Evolutionary conservation across 805 yeast genomes (phyloP), one percentile per base, ranked within the genome.

Genomic region (Nakazawaea laoshanensis): DNA sequence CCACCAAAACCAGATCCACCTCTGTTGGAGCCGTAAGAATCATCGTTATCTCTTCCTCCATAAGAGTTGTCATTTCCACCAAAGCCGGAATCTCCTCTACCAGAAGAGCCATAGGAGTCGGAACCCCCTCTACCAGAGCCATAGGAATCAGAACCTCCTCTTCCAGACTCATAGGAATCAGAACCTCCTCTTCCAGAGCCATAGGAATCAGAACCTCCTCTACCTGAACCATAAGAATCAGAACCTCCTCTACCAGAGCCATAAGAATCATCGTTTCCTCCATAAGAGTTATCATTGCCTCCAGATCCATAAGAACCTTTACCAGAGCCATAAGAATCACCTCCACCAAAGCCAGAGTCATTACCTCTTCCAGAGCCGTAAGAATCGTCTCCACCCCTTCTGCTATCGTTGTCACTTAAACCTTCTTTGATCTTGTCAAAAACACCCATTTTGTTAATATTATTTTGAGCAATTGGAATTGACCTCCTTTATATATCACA

Each of bases 361-460:
- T 20, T 11, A 9, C 23, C 26, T 24, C 26, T 24, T n/a, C 17
- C 24, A 18, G 34, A 31, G 9, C 29, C 29, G 24, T 24, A 27
- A 10, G 31, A 33, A 30, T 32, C 26, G 24, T 35, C 29, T 5
- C 30, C 30, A 18, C 19, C 15, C 15, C 17, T 14, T 16, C 16
- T 25, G 30, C 20, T 18, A 7, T 28, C 35, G 20, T 30, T 21
- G 33, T 33, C 26, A 22, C 29, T 29, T 19, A 38, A 36, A 41
- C 39, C 53, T 18, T 61, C 55, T 47, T 59, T 63, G 27, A 60
- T 65, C 34, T 47, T 50, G 42, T 64, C 69, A 43, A 65, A 59
- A 34, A 65, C 49, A 37, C 70, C 70, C 68, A 62, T 62, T 41
- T 22, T 47, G 37, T 24, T 24, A 24, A 23, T 31, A n/a, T n/a